A percentile compares a stretch with the other conserved stretches of the same genome.
These are phyloP conservation scores for Acorus gramineus DNA, from an alignment of 106 monocot species.

Conservation along the genomic window DNA sequence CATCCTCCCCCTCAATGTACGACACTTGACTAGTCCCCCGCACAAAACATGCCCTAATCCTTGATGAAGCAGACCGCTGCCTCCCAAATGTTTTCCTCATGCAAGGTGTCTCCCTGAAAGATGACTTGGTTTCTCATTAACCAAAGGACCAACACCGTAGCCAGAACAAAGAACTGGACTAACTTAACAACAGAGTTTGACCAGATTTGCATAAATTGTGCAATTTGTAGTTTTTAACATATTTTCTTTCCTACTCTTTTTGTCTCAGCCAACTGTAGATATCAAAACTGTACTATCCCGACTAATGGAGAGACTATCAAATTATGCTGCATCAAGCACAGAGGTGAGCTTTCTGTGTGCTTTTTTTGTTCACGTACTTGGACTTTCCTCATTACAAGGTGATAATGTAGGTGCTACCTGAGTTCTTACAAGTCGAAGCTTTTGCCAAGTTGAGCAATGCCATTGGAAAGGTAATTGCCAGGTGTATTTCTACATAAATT, in stretches of 20 bases:
- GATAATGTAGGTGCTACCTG: constrained; percentile 63
- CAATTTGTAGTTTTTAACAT: background rate
- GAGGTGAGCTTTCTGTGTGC: constrained; percentile 45
- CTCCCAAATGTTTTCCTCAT: too few relatives aligned
- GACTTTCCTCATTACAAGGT: constrained; percentile 4
- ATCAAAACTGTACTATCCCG: constrained; percentile 87
- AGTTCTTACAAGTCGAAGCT: constrained; percentile 99
- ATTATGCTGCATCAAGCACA: constrained; percentile 88
- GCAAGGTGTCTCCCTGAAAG: too few relatives aligned
- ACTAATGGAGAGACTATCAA: constrained; percentile 96
- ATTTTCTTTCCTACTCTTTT: constrained; percentile 4
- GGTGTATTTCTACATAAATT: background rate
- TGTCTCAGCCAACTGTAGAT: constrained; percentile 83
- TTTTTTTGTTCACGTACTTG: constrained; percentile 1
- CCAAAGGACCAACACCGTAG: too few relatives aligned
- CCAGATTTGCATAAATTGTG: background rate
- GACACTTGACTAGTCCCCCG: too few relatives aligned
- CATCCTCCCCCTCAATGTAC: too few relatives aligned
- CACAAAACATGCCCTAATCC: too few relatives aligned
- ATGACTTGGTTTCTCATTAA: too few relatives aligned
- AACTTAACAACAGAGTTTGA: too few relatives aligned
- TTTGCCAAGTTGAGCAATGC: constrained; percentile 88
- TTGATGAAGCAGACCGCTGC: too few relatives aligned
- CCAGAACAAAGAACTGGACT: too few relatives aligned
- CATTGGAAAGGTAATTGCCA: constrained; percentile 78